Conservation (phyloP, 1,284 basidiomycete genomes). For the Ceratobasidium sp. region DNA sequence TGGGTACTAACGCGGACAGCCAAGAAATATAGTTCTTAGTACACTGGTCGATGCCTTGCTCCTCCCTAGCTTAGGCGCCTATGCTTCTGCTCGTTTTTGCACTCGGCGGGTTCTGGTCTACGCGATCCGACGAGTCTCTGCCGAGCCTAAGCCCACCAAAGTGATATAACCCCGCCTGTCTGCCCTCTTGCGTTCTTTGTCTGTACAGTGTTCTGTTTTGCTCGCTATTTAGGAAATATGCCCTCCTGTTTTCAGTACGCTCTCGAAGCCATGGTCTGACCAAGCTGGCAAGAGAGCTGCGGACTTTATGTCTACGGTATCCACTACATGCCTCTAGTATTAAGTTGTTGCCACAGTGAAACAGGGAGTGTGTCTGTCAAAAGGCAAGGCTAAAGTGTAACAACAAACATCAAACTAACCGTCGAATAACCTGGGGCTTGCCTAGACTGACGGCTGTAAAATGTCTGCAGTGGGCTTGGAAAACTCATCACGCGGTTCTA, state of each 20-base stretch:
- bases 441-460: background rate
- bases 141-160: constrained; percentile 31
- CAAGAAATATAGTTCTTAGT: constrained; percentile 4
- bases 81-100: constrained; percentile 27
- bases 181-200: constrained; percentile 35
- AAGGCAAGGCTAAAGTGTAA: background rate
- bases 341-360: constrained; percentile 14
- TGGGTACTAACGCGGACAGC: constrained; percentile 31
- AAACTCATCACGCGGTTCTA: background rate
- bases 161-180: constrained; percentile 33
- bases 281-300: constrained; percentile 10
- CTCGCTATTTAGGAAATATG: constrained; percentile 41
- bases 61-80: constrained; percentile 24
- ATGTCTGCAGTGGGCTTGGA: background rate
- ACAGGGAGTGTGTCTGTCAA: background rate
- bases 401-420: background rate
- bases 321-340: constrained; percentile 11
- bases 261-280: constrained; percentile 23
- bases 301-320: constrained; percentile 12
- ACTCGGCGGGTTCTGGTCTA: constrained; percentile 38
- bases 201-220: constrained; percentile 37
- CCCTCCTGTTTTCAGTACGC: constrained; percentile 17
- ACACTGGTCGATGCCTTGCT: constrained; percentile 36
- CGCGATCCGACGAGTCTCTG: constrained; percentile 34
- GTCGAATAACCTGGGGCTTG: background rate